A percentile compares a stretch with the other conserved stretches of the same genome.
Evolutionary conservation across 192 early-diverging fungal genomes (phyloP).

Genomic region (Umbelopsis vinacea): DNA sequence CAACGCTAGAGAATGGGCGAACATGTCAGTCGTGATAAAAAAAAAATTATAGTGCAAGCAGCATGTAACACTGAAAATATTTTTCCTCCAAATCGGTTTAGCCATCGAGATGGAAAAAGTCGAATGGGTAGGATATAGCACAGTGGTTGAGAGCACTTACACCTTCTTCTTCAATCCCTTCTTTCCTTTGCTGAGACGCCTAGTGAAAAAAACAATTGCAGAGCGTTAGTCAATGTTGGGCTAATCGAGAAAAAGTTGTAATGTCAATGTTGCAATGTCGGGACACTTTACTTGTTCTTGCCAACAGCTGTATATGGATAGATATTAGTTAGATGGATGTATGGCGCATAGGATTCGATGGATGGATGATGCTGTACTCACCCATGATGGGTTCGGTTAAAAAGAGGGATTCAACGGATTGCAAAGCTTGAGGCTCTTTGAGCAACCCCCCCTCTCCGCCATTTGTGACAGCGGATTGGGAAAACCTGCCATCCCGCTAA

Average conservation of each 20-base stretch:
- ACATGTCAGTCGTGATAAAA: background rate
- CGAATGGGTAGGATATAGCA: background rate
- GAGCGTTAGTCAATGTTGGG: slow-evolving; percentile 1
- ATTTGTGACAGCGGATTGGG: slow-evolving; percentile 13
- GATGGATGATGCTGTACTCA: slow-evolving; percentile 30
- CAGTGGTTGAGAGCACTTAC: slow-evolving; percentile 54
- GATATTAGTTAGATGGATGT: slow-evolving; percentile 16
- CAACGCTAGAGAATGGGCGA: slow-evolving; percentile 68
- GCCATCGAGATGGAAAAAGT: background rate
- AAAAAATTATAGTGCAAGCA: background rate
- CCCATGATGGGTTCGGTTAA: slow-evolving; percentile 40
- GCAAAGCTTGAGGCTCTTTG: background rate
- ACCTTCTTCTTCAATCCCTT: slow-evolving; percentile 90
- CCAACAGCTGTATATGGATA: slow-evolving; percentile 58
- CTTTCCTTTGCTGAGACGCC: slow-evolving; percentile 84
- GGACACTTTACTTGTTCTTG: slow-evolving; percentile 69
- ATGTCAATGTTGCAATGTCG: background rate
- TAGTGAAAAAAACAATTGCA: slow-evolving; percentile 24
- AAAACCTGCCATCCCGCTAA: no score
- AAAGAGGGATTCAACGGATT: slow-evolving; percentile 32
- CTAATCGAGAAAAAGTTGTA: slow-evolving; percentile 1
- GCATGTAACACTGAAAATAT: background rate
- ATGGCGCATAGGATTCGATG: slow-evolving; percentile 31
- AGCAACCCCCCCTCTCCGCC: slow-evolving; percentile 4
- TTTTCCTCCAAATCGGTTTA: background rate